Conservation (phyloP, 257 asterid genomes). For the Fraxinus anomala region DNA sequence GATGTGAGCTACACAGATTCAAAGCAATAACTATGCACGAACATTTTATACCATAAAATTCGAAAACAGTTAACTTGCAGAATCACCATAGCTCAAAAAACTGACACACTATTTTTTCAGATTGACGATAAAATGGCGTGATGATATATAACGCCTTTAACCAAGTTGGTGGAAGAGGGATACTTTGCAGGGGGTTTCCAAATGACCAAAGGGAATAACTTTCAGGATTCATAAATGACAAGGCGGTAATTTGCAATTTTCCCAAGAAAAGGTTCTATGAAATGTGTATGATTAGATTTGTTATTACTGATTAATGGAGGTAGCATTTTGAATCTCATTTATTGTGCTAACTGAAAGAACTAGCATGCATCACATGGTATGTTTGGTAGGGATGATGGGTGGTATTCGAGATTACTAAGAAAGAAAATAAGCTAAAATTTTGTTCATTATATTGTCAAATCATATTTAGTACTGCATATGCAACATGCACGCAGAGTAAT, state of each 20-base stretch:
- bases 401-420: background rate
- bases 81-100: background rate
- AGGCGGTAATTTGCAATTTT: background rate
- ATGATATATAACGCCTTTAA: background rate
- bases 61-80: background rate
- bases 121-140: background rate
- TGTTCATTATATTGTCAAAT: background rate
- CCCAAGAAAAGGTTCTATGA: background rate
- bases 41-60: background rate
- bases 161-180: background rate
- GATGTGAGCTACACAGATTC: slow-evolving; percentile 8
- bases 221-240: slow-evolving; percentile 3
- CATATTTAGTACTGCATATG: background rate
- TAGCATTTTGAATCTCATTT: background rate
- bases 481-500: background rate
- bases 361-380: background rate
- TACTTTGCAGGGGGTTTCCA: background rate
- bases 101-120: background rate
- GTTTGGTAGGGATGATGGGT: background rate
- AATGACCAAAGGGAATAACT: background rate
- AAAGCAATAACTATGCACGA: background rate
- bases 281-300: background rate
- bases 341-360: background rate
- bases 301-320: background rate
- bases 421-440: background rate